Evolutionary conservation across 345 rosid genomes (phyloP), one percentile per base, ranked within the genome.

Genomic region (Murraya paniculata): DNA sequence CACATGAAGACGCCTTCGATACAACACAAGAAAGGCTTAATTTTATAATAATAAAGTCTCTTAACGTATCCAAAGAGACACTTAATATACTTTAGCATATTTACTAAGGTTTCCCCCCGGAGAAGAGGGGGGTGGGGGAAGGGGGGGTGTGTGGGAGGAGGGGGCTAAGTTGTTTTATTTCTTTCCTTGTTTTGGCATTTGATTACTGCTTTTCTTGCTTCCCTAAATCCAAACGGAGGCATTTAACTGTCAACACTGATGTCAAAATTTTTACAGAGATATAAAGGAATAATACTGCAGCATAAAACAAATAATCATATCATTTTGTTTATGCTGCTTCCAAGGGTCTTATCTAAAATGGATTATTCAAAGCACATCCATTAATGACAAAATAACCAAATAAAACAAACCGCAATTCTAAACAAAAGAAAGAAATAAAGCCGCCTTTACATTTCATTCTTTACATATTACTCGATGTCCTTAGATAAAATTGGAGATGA

Each of bases 341-440:
- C 38, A 39, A 7, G 39, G 77, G 69, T 39, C 62, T 61, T 41
- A 25, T 22, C 30, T 64, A 48, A 30, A 28, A 64, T 45, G 16
- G 71, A 41, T 39, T 19, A 28, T 1, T 3, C 38, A 28, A 74
- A 27, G 39, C 58, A 74, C 56, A 38, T 21, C 9, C 68, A 39
- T 62, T 74, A 16, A 60, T 41, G 77, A 18, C 10, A 74, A 10
- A 74, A 27, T 28, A 72, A 33, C 13, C 38, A 60, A 74, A 50
- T 2, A 73, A 64, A 7, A 75, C 33, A 41, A 25, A 18, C 38
- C 38, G 28, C 24, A 39, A 30, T 45, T 39, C 36, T 21, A 19
- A 38, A n/a, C 30, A 19, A 45, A 19, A 62, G 21, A 64, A 48
- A 61, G 13, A 75, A n/a, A 55, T 7, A 10, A 64, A 21, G 4